Evolutionary conservation across 2,329 filamentous ascomycete species (phyloP).

Genomic region (Coniochaeta pulveracea): DNA sequence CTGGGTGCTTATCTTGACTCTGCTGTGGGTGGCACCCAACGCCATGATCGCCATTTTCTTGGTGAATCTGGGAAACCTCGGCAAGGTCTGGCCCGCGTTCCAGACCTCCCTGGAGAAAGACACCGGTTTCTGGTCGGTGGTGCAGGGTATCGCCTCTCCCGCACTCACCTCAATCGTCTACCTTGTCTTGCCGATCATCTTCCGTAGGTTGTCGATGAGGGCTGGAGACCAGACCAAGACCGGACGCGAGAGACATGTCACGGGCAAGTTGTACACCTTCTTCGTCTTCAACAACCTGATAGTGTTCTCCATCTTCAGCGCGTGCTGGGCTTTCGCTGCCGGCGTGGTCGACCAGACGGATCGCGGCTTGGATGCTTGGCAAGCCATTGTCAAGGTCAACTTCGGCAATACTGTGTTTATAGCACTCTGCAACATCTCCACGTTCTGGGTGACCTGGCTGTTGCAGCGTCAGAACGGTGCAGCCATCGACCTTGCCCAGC

Average conservation of each 20-base stretch:
- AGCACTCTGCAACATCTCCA: slow-evolving; percentile 71
- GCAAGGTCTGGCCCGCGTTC: slow-evolving; percentile 69
- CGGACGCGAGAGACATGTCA: slow-evolving; percentile 80
- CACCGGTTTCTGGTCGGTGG: slow-evolving; percentile 64
- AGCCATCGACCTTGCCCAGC: slow-evolving; percentile 83
- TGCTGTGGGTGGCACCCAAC: slow-evolving; percentile 87
- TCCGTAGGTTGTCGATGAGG: slow-evolving; percentile 72
- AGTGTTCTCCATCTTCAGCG: slow-evolving; percentile 85
- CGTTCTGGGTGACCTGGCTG: slow-evolving; percentile 91
- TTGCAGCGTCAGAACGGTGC: slow-evolving; percentile 88
- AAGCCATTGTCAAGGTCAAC: slow-evolving; percentile 53
- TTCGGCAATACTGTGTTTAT: slow-evolving; percentile 55
- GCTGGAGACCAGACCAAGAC: slow-evolving; percentile 89
- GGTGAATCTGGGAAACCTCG: slow-evolving; percentile 73
- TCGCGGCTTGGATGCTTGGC: slow-evolving; percentile 50
- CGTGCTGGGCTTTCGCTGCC: slow-evolving; percentile 63
- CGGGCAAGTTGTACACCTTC: slow-evolving; percentile 84
- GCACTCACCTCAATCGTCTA: slow-evolving; percentile 82
- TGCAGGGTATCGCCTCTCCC: slow-evolving; percentile 86
- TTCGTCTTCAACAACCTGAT: slow-evolving; percentile 97
- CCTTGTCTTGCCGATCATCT: slow-evolving; percentile 78
- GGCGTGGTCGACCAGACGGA: slow-evolving; percentile 49
- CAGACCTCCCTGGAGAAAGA: slow-evolving; percentile 49
- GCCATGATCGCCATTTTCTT: slow-evolving; percentile 90
- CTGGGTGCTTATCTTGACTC: slow-evolving; percentile 71